A percentile compares a stretch with the other conserved stretches of the same genome.
Conservation (phyloP, 441 rosid species). For the Aquilaria agallochum region DNA sequence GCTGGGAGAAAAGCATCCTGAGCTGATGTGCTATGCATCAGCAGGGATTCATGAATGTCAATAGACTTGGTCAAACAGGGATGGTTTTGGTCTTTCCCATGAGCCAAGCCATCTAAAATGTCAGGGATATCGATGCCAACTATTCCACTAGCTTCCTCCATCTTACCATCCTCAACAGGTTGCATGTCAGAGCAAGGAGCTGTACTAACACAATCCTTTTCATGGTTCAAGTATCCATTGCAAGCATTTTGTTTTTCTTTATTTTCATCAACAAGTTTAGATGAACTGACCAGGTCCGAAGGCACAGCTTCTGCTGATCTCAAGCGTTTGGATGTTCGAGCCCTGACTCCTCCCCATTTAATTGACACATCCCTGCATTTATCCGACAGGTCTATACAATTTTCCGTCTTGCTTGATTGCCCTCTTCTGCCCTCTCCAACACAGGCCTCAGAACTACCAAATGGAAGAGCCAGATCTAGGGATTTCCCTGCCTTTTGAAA, state of each 20-base stretch:
- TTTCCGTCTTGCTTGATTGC: slow-evolving; percentile 26
- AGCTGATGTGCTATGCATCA: slow-evolving; percentile 15
- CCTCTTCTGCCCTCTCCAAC: slow-evolving; percentile 25
- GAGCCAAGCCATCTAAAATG: slow-evolving; percentile 28
- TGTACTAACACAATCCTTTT: slow-evolving; percentile 21
- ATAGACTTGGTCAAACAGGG: slow-evolving; percentile 15
- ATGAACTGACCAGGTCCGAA: slow-evolving; percentile 27
- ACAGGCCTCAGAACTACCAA: slow-evolving; percentile 26
- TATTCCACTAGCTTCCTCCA: slow-evolving; percentile 19
- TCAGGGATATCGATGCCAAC: slow-evolving; percentile 20
- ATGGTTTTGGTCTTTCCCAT: slow-evolving; percentile 33
- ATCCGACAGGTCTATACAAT: slow-evolving; percentile 31
- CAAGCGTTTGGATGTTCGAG: slow-evolving; percentile 72
- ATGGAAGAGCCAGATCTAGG: slow-evolving; percentile 11
- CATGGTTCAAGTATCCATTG: slow-evolving; percentile 29
- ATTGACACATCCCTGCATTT: slow-evolving; percentile 52
- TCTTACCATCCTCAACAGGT: slow-evolving; percentile 17
- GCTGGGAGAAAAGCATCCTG: slow-evolving; percentile 24
- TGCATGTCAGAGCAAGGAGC: slow-evolving; percentile 23
- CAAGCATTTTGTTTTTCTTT: slow-evolving; percentile 29
- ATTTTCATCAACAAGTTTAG: slow-evolving; percentile 21
- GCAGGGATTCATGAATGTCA: slow-evolving; percentile 23
- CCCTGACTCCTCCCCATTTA: slow-evolving; percentile 90
- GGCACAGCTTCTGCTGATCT: slow-evolving; percentile 50
- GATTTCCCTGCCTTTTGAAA: slow-evolving; percentile 28